Conservation (phyloP, 768 basidiomycete genomes). For the Leccinum subgranulosum region DNA sequence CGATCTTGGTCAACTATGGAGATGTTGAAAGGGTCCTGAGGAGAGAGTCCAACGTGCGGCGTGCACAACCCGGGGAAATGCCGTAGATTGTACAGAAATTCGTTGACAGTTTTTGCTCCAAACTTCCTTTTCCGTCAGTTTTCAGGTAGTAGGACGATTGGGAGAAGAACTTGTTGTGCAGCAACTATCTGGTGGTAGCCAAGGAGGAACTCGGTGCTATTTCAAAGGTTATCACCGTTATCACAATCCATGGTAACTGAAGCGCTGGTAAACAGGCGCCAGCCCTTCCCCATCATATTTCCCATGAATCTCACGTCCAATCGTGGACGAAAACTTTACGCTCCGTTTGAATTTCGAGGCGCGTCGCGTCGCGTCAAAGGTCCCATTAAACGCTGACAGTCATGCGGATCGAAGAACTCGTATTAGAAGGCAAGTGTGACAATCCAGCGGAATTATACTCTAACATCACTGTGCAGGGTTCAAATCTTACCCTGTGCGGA, state of each 20-base stretch:
- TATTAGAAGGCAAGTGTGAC: slow-evolving; percentile 70
- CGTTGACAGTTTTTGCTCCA: slow-evolving; percentile 3
- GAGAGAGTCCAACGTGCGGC: not conserved
- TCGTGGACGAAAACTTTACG: slow-evolving; percentile 12
- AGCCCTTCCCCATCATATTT: not conserved
- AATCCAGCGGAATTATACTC: not conserved
- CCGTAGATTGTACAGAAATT: slow-evolving; percentile 13
- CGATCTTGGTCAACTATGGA: not conserved
- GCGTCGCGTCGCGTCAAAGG: slow-evolving; percentile 32
- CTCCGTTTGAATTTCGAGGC: slow-evolving; percentile 26
- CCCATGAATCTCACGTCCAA: not conserved
- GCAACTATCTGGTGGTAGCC: not conserved
- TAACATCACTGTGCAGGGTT: slow-evolving; percentile 56
- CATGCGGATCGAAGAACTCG: slow-evolving; percentile 94
- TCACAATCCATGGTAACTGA: not conserved
- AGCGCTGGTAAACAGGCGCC: slow-evolving; percentile 17
- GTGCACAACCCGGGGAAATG: slow-evolving; percentile 6
- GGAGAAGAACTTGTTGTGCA: too few relatives aligned
- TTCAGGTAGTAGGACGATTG: not conserved
- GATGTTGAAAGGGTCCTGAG: not conserved
- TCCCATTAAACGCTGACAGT: slow-evolving; percentile 12
- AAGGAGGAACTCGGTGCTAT: not conserved
- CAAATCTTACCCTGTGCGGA: slow-evolving; percentile 96
- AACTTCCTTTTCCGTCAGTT: slow-evolving; percentile 19
- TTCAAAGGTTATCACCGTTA: not conserved